These are phyloP conservation scores for Lycium barbarum DNA, from an alignment of 257 asterid species.

Conservation along the genomic window DNA sequence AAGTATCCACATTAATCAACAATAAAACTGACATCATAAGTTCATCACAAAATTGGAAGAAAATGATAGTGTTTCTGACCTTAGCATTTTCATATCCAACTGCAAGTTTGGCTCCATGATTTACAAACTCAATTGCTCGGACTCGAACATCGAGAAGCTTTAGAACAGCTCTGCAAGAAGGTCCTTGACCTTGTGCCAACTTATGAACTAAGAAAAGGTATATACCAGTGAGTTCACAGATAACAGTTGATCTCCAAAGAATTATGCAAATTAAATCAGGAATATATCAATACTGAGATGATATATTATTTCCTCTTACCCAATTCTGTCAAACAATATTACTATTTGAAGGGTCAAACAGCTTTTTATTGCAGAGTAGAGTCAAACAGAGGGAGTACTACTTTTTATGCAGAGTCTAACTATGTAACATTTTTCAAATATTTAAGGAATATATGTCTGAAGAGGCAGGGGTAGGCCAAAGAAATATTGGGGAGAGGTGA, in stretches of 20 bases:
- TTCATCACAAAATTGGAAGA: not conserved
- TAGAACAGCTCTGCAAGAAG: slow-evolving; percentile 70
- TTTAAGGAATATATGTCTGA: not conserved
- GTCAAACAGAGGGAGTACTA: no score
- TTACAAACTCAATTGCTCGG: slow-evolving; percentile 63
- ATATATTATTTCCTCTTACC: slow-evolving; percentile 24
- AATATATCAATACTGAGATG: slow-evolving; percentile 20
- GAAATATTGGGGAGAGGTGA: no score
- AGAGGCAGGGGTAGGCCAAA: no score
- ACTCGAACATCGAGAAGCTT: slow-evolving; percentile 63
- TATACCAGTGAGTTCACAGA: slow-evolving; percentile 30
- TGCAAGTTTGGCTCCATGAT: slow-evolving; percentile 66
- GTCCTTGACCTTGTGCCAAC: slow-evolving; percentile 66
- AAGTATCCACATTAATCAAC: slow-evolving; percentile 17
- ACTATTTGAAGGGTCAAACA: slow-evolving; percentile 7
- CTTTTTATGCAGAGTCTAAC: not conserved
- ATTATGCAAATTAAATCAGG: not conserved
- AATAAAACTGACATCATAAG: not conserved
- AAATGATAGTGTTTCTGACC: slow-evolving; percentile 47
- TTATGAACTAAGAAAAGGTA: slow-evolving; percentile 58
- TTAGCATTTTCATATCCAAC: slow-evolving; percentile 75
- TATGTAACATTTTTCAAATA: not conserved
- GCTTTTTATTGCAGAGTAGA: not conserved
- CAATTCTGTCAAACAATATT: slow-evolving; percentile 17
- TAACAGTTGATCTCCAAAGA: slow-evolving; percentile 1